Conservation (phyloP, 768 basidiomycete genomes). For the Psilocybe subaeruginosa region DNA sequence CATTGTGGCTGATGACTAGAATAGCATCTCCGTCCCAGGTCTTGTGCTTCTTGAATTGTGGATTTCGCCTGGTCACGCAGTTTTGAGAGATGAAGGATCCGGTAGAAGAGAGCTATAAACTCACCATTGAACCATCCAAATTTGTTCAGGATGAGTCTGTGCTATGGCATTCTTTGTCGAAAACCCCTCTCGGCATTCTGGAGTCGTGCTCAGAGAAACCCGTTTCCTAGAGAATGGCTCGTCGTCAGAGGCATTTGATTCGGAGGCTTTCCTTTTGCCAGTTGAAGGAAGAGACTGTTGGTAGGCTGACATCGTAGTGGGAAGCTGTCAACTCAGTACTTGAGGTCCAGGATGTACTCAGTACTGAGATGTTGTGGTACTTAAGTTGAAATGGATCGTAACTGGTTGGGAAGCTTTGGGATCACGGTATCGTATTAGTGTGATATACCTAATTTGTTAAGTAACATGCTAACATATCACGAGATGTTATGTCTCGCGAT, state of each 20-base stretch:
- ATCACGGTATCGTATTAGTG: too few relatives aligned
- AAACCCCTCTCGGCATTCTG: neutral
- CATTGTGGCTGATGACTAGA: conserved; percentile 48
- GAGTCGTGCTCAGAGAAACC: conserved; percentile 17
- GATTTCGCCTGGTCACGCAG: conserved; percentile 53
- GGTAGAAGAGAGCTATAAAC: conserved; percentile 5
- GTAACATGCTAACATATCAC: neutral
- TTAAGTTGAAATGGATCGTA: too few relatives aligned
- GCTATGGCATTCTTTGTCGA: conserved; percentile 23
- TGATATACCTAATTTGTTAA: neutral
- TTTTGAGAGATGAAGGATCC: too few relatives aligned
- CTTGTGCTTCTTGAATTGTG: conserved; percentile 82
- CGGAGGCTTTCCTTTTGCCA: conserved; percentile 35
- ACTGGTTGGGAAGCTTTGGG: too few relatives aligned
- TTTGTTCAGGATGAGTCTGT: conserved; percentile 29
- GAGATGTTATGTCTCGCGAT: conserved; percentile 3
- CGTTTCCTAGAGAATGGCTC: conserved; percentile 34
- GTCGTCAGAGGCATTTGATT: conserved; percentile 17
- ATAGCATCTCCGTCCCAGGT: conserved; percentile 88
- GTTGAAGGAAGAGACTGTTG: conserved; percentile 23
- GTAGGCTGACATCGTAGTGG: conserved; percentile 27
- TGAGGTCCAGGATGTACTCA: too few relatives aligned
- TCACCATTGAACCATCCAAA: conserved; percentile 84
- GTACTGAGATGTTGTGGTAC: too few relatives aligned
- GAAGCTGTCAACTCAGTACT: too few relatives aligned